Conservation (phyloP, 352 stramenopile genomes). For the Globisporangium heterothallicum region DNA sequence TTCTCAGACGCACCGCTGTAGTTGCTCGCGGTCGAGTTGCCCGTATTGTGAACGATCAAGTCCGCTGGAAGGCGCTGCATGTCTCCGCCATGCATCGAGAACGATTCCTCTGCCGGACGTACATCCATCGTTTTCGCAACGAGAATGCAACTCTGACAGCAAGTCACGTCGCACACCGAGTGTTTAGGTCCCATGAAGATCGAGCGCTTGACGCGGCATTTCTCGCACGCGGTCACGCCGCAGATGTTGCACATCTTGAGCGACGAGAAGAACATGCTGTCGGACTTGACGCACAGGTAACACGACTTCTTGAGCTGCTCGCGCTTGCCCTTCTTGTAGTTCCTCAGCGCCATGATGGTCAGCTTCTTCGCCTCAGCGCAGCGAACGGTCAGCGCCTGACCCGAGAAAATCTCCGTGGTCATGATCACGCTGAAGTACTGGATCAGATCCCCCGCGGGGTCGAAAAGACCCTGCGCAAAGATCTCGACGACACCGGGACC, state of each 20-base stretch:
- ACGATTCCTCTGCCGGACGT: slow-evolving; percentile 13
- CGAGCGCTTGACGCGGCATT: slow-evolving; percentile 23
- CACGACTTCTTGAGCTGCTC: slow-evolving; percentile 7
- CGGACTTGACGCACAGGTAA: slow-evolving; percentile 15
- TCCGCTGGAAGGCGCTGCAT: neutral
- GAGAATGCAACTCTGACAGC: slow-evolving; percentile 33
- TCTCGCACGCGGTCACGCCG: slow-evolving; percentile 14
- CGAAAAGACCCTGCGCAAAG: slow-evolving; percentile 37
- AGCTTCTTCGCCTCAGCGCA: slow-evolving; percentile 55
- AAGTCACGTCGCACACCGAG: slow-evolving; percentile 14
- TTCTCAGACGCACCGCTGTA: neutral
- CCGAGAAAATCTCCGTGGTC: slow-evolving; percentile 31
- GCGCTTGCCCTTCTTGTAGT: slow-evolving; percentile 1
- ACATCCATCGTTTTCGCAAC: slow-evolving; percentile 22
- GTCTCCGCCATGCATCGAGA: slow-evolving; percentile 7
- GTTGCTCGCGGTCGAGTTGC: neutral
- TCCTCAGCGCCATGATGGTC: slow-evolving; percentile 28
- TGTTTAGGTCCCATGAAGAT: slow-evolving; percentile 24
- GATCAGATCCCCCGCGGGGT: slow-evolving; percentile 30
- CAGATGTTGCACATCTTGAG: slow-evolving; percentile 26
- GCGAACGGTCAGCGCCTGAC: slow-evolving; percentile 26
- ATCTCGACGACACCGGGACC: slow-evolving; percentile 33
- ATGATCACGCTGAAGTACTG: slow-evolving; percentile 21
- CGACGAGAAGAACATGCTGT: slow-evolving; percentile 7
- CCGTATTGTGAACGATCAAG: neutral